Evolutionary conservation across 1,284 basidiomycete species (phyloP), one percentile per base, ranked within the genome.

Genomic region (Phellinidium pouzarii): DNA sequence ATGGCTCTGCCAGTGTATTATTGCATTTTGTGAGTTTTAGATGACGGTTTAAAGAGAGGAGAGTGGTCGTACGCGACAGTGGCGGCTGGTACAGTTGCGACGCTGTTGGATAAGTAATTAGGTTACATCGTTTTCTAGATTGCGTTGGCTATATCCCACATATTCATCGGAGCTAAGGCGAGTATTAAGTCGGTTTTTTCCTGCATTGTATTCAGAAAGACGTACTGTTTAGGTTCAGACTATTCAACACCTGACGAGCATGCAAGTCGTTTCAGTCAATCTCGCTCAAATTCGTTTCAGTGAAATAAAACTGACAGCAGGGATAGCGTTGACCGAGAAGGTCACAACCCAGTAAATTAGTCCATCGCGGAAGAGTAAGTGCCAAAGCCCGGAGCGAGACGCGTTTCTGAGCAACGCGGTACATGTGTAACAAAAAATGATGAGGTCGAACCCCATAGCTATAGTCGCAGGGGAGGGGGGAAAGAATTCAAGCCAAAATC

Each of bases 371-470:
- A 86, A 83, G 43, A 88, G 73, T 27, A 88, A 64, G 53, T 78
- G 73, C 78, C 77, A 78, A 38, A 86, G 67, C 64, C 74, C 73
- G 48, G 78, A 76, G 38, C 75, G 68, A 8, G 72, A 68, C 38
- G 77, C 74, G 52, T 69, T 75, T 53, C 68, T 69, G 31, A 76
- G 69, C 27, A 82, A 66, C 9, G 78, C 73, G 14, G 76, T 59
- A 7, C 75, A 68, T 1, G 81, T 83, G 56, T 79, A 74, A 19
- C 71, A 59, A 3, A 84, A 67, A 52, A 85, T 79, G 45, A 76
- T 66, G 20, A 83, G 72, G 60, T 86, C 82, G 59, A 84, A 85
- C 14, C 66, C 76, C 80, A 84, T 83, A 2, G 83, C 83, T 85
- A 46, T 20, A 51, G 5, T 31, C 29, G 26, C 44, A 38, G 31